A percentile compares a stretch with the other conserved stretches of the same genome.
Evolutionary conservation across 352 stramenopile genomes (phyloP).

Genomic region (Phytophthora brassicae): DNA sequence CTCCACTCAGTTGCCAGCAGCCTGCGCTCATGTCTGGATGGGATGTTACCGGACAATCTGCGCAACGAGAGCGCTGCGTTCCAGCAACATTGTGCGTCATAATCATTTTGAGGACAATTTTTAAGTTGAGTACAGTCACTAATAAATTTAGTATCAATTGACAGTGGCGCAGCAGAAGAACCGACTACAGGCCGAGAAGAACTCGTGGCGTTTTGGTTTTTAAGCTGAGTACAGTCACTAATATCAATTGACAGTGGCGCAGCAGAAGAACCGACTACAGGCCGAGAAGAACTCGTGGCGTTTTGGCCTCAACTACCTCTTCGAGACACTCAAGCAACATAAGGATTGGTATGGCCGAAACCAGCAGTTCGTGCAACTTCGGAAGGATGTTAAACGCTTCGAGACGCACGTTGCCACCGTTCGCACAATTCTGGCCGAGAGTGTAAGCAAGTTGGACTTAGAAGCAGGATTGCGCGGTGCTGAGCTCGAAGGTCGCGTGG

Average conservation of each 20-base stretch:
- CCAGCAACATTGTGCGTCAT: conserved; percentile 59
- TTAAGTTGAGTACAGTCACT: neutral
- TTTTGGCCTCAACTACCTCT: conserved; percentile 88
- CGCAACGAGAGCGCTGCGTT: conserved; percentile 79
- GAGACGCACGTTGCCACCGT: conserved; percentile 75
- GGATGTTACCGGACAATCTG: conserved; percentile 83
- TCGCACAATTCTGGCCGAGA: conserved; percentile 72
- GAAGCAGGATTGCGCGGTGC: conserved; percentile 81
- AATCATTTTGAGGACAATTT: conserved; percentile 16
- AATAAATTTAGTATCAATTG: neutral
- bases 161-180: conserved; percentile 76
- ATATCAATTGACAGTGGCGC: conserved; percentile 47
- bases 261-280: conserved; percentile 74
- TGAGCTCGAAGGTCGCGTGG: conserved; percentile 82
- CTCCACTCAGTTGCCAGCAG: conserved; percentile 82
- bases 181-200: conserved; percentile 80
- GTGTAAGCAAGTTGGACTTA: conserved; percentile 82
- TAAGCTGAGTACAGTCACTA: neutral
- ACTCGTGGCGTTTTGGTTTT: conserved; percentile 85
- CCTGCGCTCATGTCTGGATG: conserved; percentile 79
- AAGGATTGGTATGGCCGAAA: conserved; percentile 89
- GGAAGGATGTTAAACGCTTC: conserved; percentile 81
- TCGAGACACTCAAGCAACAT: conserved; percentile 88
- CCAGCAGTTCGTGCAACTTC: conserved; percentile 87
- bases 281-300: conserved; percentile 88